These are phyloP conservation scores for Wickerhamomyces queroliae DNA, from an alignment of 805 yeast species.

Conservation along the genomic window DNA sequence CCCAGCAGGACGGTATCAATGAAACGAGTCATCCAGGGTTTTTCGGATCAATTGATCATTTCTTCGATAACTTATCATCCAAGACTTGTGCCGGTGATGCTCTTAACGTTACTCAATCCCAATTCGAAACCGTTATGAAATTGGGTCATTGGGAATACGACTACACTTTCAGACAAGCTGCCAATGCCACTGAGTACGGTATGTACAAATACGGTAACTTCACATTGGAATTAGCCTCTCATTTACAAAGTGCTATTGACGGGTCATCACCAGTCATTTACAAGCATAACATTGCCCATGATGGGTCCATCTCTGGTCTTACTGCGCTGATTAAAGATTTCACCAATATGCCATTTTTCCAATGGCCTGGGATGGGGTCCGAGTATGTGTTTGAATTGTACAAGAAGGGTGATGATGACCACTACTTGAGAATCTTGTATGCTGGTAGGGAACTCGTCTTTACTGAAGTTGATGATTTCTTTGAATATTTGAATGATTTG, in stretches of 20 bases:
- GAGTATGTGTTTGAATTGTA: slow-evolving; percentile 35
- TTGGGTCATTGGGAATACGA: slow-evolving; percentile 40
- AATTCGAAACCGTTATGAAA: slow-evolving; percentile 34
- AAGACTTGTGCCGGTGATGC: slow-evolving; percentile 33
- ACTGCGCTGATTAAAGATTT: slow-evolving; percentile 29
- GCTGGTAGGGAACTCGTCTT: slow-evolving; percentile 23
- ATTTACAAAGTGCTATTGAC: slow-evolving; percentile 21
- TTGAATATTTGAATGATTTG: slow-evolving; percentile 14
- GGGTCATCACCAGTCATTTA: slow-evolving; percentile 26
- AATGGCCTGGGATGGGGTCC: slow-evolving; percentile 47
- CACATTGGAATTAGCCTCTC: slow-evolving; percentile 29
- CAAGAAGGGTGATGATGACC: slow-evolving; percentile 17
- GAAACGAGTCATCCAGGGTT: slow-evolving; percentile 14
- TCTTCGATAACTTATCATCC: slow-evolving; percentile 34
- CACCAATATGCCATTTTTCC: slow-evolving; percentile 21
- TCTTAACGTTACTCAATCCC: slow-evolving; percentile 23
- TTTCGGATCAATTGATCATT: slow-evolving; percentile 33
- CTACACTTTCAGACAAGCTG: slow-evolving; percentile 28
- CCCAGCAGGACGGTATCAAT: slow-evolving; percentile 17
- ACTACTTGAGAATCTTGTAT: slow-evolving; percentile 31
- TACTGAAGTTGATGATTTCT: slow-evolving; percentile 12
- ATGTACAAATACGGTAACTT: slow-evolving; percentile 30
- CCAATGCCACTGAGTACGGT: slow-evolving; percentile 30
- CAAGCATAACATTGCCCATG: slow-evolving; percentile 38
- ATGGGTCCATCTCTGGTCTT: slow-evolving; percentile 31